Percentiles rank a stretch among this genome's conserved stretches.
Evolutionary conservation across 768 basidiomycete genomes (phyloP).

Genomic region (Amanita thiersii): DNA sequence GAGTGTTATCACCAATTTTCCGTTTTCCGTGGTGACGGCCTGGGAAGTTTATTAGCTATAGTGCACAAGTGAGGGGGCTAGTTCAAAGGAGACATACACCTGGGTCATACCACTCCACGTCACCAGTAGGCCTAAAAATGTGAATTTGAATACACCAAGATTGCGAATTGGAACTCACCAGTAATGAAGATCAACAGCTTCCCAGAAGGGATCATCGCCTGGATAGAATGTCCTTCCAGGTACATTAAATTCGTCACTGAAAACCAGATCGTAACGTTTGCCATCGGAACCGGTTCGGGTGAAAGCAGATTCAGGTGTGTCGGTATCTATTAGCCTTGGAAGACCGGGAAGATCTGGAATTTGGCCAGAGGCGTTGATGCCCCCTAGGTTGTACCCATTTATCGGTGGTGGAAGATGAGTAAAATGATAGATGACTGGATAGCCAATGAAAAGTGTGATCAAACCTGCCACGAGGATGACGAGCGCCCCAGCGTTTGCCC

Average conservation of each 20-base stretch:
- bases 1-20: constrained; percentile 78
- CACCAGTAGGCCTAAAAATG: constrained; percentile 49
- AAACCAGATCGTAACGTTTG: constrained; percentile 71
- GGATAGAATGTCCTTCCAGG: constrained; percentile 66
- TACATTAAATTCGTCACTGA: constrained; percentile 68
- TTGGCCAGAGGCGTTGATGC: constrained; percentile 82
- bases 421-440: constrained; percentile 68
- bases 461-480: constrained; percentile 60
- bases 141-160: background rate
- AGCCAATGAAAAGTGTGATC: constrained; percentile 78
- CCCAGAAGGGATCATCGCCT: constrained; percentile 81
- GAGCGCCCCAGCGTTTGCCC: constrained; percentile 72
- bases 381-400: constrained; percentile 79
- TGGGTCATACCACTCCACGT: constrained; percentile 83
- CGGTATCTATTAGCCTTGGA: constrained; percentile 64
- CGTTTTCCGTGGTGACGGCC: constrained; percentile 67
- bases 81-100: constrained; percentile 31
- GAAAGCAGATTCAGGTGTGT: constrained; percentile 54
- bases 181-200: constrained; percentile 82
- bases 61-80: background rate
- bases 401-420: constrained; percentile 22
- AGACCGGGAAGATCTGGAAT: constrained; percentile 68
- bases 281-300: constrained; percentile 70
- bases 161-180: constrained; percentile 38
- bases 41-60: constrained; percentile 15